These are phyloP conservation scores for Aspergillus steynii DNA, from an alignment of 495 filamentous ascomycete genomes.

Conservation along the genomic window DNA sequence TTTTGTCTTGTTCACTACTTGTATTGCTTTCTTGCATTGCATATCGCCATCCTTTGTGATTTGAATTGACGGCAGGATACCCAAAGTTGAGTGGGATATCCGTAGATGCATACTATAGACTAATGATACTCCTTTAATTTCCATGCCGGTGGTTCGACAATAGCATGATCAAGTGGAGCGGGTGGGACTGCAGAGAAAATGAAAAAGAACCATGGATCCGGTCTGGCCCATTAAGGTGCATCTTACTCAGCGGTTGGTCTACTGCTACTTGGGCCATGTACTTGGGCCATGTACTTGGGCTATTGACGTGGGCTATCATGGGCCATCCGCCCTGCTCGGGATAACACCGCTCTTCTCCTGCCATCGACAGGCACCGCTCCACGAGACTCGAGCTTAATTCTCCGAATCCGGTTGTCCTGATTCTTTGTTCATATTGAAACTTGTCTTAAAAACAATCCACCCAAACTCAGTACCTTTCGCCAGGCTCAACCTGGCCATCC, in stretches of 20 bases:
- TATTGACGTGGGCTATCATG: background rate
- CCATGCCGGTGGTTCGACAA: background rate
- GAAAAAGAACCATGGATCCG: background rate
- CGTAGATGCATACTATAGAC: background rate
- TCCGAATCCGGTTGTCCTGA: background rate
- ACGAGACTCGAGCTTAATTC: background rate
- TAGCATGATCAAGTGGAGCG: background rate
- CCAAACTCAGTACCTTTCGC: background rate
- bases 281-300: background rate
- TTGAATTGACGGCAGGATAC: background rate
- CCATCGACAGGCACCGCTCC: no score
- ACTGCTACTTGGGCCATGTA: background rate
- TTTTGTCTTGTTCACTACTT: background rate
- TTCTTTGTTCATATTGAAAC: background rate
- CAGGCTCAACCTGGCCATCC: background rate
- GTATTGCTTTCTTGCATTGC: background rate
- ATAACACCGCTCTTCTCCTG: no score
- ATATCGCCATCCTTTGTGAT: background rate
- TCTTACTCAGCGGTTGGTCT: background rate
- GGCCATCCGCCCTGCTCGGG: background rate
- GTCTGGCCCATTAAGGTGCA: background rate
- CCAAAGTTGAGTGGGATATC: background rate
- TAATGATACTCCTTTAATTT: background rate
- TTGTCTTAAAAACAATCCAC: background rate
- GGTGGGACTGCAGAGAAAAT: background rate